Evolutionary conservation across 2,329 filamentous ascomycete species (phyloP), one percentile per base, ranked within the genome.

Genomic region (Fusarium sp.): DNA sequence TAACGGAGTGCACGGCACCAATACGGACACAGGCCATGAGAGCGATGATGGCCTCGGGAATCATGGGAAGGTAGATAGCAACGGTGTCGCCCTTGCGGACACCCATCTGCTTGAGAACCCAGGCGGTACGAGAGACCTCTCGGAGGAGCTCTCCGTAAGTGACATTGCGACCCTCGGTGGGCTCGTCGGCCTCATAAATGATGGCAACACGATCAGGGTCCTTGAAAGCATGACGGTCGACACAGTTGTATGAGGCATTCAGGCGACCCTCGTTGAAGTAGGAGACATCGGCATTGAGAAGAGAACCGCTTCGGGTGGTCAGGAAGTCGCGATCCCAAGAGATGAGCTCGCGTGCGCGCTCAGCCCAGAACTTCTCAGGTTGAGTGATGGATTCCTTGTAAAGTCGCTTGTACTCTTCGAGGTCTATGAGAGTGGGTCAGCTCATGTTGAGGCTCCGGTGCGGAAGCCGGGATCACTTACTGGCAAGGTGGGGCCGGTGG

Each of bases 101-200:
- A 73, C 96, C 96, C 90, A 98, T 96, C 86, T 96, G 90, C 88
- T 95, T 98, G 77, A 99, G 89, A 30, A 93, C 92, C 87, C 94
- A 94, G 50, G 96, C 93, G 22, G 94, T 91, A 83, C 90, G 93
- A 79, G 93, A 98, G 58, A 99, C 96, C 83, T 99, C 91, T 74
- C 95, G 92, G 71, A 98, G 90, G 59, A 99, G 92, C 88, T 99
- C 95, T 78, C 93, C 90, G 79, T 98, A 99, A 75, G 94, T 96
- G 83, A 99, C 92, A 75, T 89, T 95, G 76, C 96, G 94, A 80
- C 96, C 95, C 81, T 97, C 93, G 61, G 85, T 88, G 47, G 92
- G 90, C 85, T 99, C 96, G 80, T 99, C 96, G 70, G 95, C 96
- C 87, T 99, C 96, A 87, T 98, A 99, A 86, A 98, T 98, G 85